These are phyloP conservation scores for Effrenium voratum DNA, from an alignment of 73 alveolate species.

Conservation along the genomic window DNA sequence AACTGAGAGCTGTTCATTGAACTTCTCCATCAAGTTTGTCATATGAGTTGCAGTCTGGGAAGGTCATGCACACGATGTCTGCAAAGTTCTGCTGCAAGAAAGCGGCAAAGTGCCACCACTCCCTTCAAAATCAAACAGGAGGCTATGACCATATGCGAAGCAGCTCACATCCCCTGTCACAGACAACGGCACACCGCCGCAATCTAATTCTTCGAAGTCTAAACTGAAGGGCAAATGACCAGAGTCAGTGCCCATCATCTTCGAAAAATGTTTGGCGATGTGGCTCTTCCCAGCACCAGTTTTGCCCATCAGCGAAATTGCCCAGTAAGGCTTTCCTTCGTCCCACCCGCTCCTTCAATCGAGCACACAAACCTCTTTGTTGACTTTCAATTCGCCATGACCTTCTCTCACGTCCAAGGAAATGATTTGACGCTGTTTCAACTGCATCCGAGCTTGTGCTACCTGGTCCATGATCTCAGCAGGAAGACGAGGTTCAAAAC, in stretches of 20 bases:
- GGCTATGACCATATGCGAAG: not conserved
- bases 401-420: not conserved
- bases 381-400: not conserved
- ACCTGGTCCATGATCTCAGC: conserved; percentile 18
- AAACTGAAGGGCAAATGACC: conserved; percentile 7
- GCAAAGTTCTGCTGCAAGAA: not conserved
- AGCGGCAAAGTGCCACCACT: conserved; percentile 32
- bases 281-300: conserved; percentile 30
- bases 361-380: not conserved
- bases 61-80: conserved; percentile 20
- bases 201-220: not conserved
- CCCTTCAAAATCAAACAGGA: conserved; percentile 24
- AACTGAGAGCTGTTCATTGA: not conserved
- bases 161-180: conserved; percentile 7
- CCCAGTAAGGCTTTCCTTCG: conserved; percentile 13
- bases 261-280: not conserved
- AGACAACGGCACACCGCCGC: not conserved
- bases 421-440: not conserved
- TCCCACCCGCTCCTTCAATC: not conserved
- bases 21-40: conserved; percentile 37
- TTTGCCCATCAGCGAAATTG: not conserved
- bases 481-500: no score
- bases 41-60: not conserved
- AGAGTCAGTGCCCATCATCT: not conserved
- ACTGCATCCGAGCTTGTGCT: not conserved